phyloP scores from a whole-genome alignment of 202 grass and related monocot genomes.

The Brachypodium distachyon region DNA sequence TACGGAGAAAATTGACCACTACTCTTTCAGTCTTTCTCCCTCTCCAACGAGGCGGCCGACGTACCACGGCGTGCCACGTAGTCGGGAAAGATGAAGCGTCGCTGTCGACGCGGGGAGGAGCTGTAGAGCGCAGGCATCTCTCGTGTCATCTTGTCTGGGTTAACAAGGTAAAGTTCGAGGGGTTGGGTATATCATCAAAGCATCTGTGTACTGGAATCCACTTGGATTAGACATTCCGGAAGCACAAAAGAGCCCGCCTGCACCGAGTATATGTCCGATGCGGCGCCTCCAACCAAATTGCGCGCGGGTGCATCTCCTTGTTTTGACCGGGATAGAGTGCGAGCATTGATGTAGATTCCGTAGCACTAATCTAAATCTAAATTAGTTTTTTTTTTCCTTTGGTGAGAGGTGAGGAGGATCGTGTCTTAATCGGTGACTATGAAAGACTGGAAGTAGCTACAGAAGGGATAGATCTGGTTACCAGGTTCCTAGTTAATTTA shows the following conservation, averaged over 20 bases:
- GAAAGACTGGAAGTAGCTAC: background rate
- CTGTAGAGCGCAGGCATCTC: background rate
- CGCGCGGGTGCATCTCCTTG: background rate
- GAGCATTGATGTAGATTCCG: background rate
- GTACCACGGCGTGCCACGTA: background rate
- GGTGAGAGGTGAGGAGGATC: background rate
- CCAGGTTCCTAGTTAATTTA: no score
- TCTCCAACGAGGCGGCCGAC: background rate
- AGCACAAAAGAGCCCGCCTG: background rate
- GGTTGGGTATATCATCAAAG: background rate
- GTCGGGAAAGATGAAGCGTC: background rate
- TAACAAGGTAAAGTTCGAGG: background rate
- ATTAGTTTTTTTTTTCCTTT: background rate
- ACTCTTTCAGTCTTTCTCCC: background rate
- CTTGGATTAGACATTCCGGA: background rate
- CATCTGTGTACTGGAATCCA: background rate
- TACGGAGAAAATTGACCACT: background rate
- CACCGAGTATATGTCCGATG: background rate
- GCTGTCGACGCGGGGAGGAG: background rate
- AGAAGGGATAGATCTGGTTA: background rate
- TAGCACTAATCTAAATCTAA: background rate
- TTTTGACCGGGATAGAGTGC: slow-evolving; percentile 5
- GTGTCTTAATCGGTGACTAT: no score
- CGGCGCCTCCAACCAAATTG: background rate
- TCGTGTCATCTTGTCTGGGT: background rate